Conservation (phyloP, 2,329 filamentous ascomycete genomes). For the Helotiales sp. region DNA sequence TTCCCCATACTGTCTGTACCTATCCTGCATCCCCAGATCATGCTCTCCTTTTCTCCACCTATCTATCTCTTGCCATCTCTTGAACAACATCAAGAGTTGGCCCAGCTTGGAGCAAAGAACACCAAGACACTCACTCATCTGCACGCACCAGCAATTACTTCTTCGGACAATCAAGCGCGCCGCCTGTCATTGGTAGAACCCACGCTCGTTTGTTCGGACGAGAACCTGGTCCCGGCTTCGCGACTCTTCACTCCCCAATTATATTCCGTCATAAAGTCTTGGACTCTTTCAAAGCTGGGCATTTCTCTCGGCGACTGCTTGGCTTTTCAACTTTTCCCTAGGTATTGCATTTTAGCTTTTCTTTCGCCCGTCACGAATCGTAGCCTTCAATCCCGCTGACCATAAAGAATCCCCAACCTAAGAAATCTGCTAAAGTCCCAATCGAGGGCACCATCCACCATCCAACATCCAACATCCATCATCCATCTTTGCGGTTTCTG, state of each 20-base stretch:
- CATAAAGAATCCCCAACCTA: constrained; percentile 4
- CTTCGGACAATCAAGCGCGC: not conserved
- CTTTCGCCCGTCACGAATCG: not conserved
- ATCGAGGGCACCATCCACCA: not conserved
- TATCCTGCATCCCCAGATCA: no score
- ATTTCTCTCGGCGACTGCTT: constrained; percentile 2
- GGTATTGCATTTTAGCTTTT: no score
- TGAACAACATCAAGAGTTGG: constrained; percentile 7
- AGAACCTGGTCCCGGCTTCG: not conserved
- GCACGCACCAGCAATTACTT: not conserved
- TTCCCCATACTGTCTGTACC: no score
- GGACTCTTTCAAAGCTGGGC: not conserved
- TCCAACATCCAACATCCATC: no score
- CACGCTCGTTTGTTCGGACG: not conserved
- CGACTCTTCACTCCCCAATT: constrained; percentile 6
- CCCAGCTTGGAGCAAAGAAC: not conserved
- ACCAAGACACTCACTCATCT: not conserved
- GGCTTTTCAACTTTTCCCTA: not conserved
- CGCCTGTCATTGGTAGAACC: not conserved
- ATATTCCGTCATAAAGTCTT: constrained; percentile 4
- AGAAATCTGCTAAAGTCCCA: not conserved
- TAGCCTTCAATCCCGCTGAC: constrained; percentile 6
- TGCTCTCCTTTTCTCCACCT: not conserved
- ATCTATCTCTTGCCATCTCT: constrained; percentile 1
- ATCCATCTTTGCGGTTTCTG: constrained; percentile 13